Evolutionary conservation across 495 filamentous ascomycete species (phyloP), one percentile per base, ranked within the genome.

Genomic region (Xylaria venustula): DNA sequence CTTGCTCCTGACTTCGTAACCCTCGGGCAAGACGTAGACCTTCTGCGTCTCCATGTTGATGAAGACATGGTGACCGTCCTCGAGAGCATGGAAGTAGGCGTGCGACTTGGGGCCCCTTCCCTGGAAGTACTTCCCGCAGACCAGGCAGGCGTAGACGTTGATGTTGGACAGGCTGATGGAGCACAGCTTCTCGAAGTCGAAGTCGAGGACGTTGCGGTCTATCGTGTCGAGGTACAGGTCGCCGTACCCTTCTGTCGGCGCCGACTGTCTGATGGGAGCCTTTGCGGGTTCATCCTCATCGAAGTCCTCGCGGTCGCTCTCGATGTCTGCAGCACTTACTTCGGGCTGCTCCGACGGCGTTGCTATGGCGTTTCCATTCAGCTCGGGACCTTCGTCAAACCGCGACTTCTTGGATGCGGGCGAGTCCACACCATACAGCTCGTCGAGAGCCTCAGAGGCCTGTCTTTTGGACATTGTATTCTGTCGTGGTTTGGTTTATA

Each of bases 161-260:
- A 97, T 97, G 70, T 97, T 98, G 20, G 92, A 96, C 9, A 99
- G 79, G 23, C 90, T 93, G 64, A 98, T 81, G 2, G 95, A 98
- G 79, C 94, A 99, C 19, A 96, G 85, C 80, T 98, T 98, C 69
- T 98, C 93, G 72, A 99, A 99, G 72, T 99, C 94, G 68, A 96
- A 96, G 73, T 96, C 93, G 17, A 96, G 86, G 15, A 96, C 80
- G 67, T 79, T 78, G 62, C 94, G 91, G 75, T 97, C 87, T 75
- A 99, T 93, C 2, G 93, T 98, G 75, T 99, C 95, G 53, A 99
- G 89, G 72, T 99, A 99, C 30, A 99, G 85, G 73, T 99, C 95
- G 60, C 87, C 87, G 75, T 96, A 98, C 54, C 95, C 94, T 75
- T 89, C 90, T 37, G 88, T 83, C 17, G 94, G 94, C 26, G 87